phyloP scores from a whole-genome alignment of 352 stramenopile genomes.

The Phytophthora cactorum region DNA sequence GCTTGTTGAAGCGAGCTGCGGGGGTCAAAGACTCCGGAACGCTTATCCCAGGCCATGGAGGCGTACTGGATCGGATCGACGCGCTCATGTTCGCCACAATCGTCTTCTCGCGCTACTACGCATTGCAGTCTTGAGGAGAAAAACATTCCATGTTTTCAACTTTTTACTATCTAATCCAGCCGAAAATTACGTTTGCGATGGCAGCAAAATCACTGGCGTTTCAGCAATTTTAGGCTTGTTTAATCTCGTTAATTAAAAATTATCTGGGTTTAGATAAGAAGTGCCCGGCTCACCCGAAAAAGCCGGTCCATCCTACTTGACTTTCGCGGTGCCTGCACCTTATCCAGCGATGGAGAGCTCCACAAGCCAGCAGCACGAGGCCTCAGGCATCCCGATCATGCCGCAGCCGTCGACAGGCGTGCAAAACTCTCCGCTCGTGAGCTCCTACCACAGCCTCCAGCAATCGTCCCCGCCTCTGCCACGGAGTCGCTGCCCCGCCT shows the following conservation, averaged over 20 bases:
- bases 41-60: slow-evolving; percentile 94
- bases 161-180: no score
- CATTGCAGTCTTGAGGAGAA: slow-evolving; percentile 26
- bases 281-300: slow-evolving; percentile 1
- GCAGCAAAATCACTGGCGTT: no score
- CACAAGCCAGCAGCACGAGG: slow-evolving; percentile 9
- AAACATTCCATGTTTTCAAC: no score
- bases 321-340: not conserved
- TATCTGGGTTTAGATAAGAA: not conserved
- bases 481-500: slow-evolving; percentile 19
- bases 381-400: slow-evolving; percentile 24
- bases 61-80: slow-evolving; percentile 95
- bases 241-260: not conserved
- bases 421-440: slow-evolving; percentile 29
- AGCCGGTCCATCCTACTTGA: not conserved
- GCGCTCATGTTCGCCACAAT: slow-evolving; percentile 92
- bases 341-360: no score
- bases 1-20: slow-evolving; percentile 94
- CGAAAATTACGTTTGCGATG: no score
- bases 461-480: slow-evolving; percentile 6
- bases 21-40: slow-evolving; percentile 95
- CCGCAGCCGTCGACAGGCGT: slow-evolving; percentile 17
- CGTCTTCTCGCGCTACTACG: slow-evolving; percentile 63
- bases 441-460: slow-evolving; percentile 17
- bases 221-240: not conserved